Evolutionary conservation across 2,329 filamentous ascomycete species (phyloP).

Genomic region (Purpureocillium takamizusanense): DNA sequence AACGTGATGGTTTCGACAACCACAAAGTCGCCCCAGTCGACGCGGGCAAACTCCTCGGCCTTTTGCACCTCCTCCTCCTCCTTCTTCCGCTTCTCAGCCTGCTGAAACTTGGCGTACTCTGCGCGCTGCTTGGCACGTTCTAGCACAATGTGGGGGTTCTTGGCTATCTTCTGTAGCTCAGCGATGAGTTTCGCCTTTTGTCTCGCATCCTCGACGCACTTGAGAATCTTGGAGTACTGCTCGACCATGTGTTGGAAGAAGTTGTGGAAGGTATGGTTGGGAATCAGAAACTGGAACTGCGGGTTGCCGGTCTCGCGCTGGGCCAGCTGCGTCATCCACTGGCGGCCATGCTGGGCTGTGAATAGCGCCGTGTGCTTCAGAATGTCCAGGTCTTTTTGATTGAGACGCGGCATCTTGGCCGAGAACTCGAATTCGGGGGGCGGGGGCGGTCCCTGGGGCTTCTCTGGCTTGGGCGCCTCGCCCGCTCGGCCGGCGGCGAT

Average conservation of each 20-base stretch:
- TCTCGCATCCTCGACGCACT: conserved; percentile 57
- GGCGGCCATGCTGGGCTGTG: conserved; percentile 84
- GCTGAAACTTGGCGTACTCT: conserved; percentile 78
- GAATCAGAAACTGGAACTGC: conserved; percentile 92
- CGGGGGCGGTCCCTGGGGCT: conserved; percentile 73
- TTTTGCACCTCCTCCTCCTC: conserved; percentile 83
- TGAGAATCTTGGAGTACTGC: conserved; percentile 78
- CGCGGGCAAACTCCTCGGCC: conserved; percentile 65
- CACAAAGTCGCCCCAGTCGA: conserved; percentile 97
- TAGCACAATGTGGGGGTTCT: conserved; percentile 73
- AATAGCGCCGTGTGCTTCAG: conserved; percentile 76
- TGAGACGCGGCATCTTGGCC: conserved; percentile 94
- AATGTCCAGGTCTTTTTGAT: conserved; percentile 77
- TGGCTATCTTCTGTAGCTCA: conserved; percentile 64
- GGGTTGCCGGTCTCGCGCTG: conserved; percentile 85
- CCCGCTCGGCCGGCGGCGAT: conserved; percentile 66
- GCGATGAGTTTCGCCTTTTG: conserved; percentile 63
- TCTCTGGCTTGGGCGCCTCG: conserved; percentile 49
- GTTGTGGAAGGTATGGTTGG: conserved; percentile 92
- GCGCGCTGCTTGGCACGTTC: conserved; percentile 76
- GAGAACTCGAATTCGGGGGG: conserved; percentile 88
- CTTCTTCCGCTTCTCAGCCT: conserved; percentile 77
- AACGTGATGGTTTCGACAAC: conserved; percentile 94
- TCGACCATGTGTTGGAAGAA: conserved; percentile 91
- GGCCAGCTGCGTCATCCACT: conserved; percentile 82